These are phyloP conservation scores for Vitis hybrid DNA, from an alignment of 177 flowering plant species.

Conservation along the genomic window DNA sequence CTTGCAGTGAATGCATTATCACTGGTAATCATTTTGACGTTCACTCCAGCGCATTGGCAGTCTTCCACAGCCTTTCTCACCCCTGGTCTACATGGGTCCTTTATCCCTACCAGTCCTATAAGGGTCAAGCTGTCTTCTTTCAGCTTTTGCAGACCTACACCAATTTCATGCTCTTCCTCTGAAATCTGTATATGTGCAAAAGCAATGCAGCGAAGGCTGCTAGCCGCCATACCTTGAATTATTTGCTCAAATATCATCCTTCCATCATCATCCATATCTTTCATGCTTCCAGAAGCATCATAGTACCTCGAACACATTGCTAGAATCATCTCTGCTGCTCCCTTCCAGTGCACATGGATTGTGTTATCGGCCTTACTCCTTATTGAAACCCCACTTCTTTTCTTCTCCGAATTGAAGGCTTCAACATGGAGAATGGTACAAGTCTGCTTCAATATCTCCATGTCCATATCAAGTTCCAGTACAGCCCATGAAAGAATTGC, in stretches of 20 bases:
- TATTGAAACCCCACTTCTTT: conserved; percentile 46
- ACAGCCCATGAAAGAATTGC: conserved; percentile 55
- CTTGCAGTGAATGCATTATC: conserved; percentile 54
- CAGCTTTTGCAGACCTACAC: conserved; percentile 7
- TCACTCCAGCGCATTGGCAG: conserved; percentile 46
- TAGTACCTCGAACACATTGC: conserved; percentile 51
- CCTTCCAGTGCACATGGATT: conserved; percentile 53
- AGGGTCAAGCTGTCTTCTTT: conserved; percentile 29
- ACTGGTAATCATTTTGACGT: conserved; percentile 56
- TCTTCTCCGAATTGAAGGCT: conserved; percentile 53
- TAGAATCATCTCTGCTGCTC: conserved; percentile 59
- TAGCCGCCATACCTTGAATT: conserved; percentile 53
- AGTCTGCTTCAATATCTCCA: conserved; percentile 33
- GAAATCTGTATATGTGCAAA: conserved; percentile 37
- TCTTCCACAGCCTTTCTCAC: conserved; percentile 41
- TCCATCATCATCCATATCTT: conserved; percentile 21
- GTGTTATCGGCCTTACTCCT: conserved; percentile 24
- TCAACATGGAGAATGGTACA: conserved; percentile 34
- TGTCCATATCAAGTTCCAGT: conserved; percentile 35
- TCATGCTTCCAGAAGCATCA: conserved; percentile 30
- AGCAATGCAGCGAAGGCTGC: conserved; percentile 52
- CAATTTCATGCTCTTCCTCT: conserved; percentile 13
- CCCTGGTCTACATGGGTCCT: conserved; percentile 55
- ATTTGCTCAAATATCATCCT: conserved; percentile 28
- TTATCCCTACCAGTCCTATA: conserved; percentile 45